Percentiles rank a stretch among this genome's conserved stretches.
Evolutionary conservation across 768 basidiomycete species (phyloP).

Genomic region (Polyporus arcularius): DNA sequence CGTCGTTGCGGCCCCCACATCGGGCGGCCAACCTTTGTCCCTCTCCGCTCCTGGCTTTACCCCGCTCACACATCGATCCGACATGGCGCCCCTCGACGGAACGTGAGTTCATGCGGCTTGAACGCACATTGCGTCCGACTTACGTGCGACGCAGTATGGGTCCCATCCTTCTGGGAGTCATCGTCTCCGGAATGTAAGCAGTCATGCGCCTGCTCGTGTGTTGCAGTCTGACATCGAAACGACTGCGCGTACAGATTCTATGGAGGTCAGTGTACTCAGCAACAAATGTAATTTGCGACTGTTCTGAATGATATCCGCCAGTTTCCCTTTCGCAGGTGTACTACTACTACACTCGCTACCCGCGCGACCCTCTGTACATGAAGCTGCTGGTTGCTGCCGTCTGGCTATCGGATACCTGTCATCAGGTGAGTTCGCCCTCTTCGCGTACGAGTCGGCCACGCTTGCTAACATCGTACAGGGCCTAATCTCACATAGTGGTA

Average conservation of each 20-base stretch:
- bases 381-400: slow-evolving; percentile 39
- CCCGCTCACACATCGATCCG: neutral
- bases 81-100: slow-evolving; percentile 6
- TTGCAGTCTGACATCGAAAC: neutral
- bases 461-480: neutral
- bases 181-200: slow-evolving; percentile 46
- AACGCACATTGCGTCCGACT: neutral
- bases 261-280: slow-evolving; percentile 51
- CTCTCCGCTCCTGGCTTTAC: too few species aligned
- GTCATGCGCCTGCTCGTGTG: too few species aligned
- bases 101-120: neutral
- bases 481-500: slow-evolving; percentile 26
- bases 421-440: slow-evolving; percentile 12
- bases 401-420: slow-evolving; percentile 22
- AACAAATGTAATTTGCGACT: neutral
- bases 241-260: neutral
- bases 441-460: too few species aligned
- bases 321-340: slow-evolving; percentile 58
- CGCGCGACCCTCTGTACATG: slow-evolving; percentile 52
- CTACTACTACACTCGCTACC: slow-evolving; percentile 54
- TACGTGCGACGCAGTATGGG: neutral
- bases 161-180: slow-evolving; percentile 42
- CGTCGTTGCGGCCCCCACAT: too few species aligned
- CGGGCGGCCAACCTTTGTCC: too few species aligned
- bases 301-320: slow-evolving; percentile 19